Base-by-base conservation (phyloP, 371 early-diverging fungal species). In the Umbelopsis sp. region DNA sequence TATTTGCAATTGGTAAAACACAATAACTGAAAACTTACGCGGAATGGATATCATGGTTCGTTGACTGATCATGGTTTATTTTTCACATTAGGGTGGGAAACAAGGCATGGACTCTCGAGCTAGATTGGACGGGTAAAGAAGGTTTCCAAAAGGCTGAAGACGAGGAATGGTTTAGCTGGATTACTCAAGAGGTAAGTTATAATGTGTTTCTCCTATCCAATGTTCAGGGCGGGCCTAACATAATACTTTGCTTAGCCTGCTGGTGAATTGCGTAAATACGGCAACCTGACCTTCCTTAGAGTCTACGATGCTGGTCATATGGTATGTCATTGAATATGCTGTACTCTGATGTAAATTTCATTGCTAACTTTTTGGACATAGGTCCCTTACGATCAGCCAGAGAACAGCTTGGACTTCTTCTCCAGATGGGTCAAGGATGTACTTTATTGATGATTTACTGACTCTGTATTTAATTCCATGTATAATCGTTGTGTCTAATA, bases 281-380 rank as follows among this genome's bases (percentile, higher is more conserved):
- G 85, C 38, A 82, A 84, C 50, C 77, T 97, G 53, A 91, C 96
- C n/a, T 96, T 91, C 80, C 69, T 95, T 65, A 86, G 91, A 25
- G 82, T 94, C 10, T 95, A 88, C 74, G 93, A 90, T 62, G 95
- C 94, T 38, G 97, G 97, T 14, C 97, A 96, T 72, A 94, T 96
- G 95, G 87, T 82, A 69, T 65, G 67, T 66, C n/a, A 32, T 12
- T 24, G 7, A 41, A 41, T 41, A 41, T 41, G 12, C 7, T 7
- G 12, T 2, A 1, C 12, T 41, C 38, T 38, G 22, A 1, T 48
- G 18, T 48, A 16, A 48, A 50, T 4, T 7, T 20, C 2, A 63
- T 50, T 63, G 9, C 7, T 16, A 5, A 63, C 44, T 63, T 29
- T 5, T 41, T 29, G 0, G 41, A 41, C 12, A 7, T 65, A 78